These are phyloP conservation scores for Didymella sp. DNA, from an alignment of 2,329 filamentous ascomycete species.

Conservation along the genomic window DNA sequence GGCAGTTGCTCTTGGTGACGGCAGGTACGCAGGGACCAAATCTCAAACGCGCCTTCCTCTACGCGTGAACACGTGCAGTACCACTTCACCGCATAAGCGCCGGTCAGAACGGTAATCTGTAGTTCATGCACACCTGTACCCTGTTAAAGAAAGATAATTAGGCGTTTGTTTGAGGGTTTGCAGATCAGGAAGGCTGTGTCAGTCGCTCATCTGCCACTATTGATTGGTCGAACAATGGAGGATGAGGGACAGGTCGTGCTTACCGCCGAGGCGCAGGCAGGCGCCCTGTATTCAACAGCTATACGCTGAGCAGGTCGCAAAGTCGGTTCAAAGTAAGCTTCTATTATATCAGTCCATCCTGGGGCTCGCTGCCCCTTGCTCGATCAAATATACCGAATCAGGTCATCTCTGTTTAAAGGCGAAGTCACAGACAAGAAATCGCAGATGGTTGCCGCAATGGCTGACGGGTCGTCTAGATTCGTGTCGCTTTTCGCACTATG, in stretches of 20 bases:
- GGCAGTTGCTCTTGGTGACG: slow-evolving; percentile 23
- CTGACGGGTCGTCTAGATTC: slow-evolving; percentile 39
- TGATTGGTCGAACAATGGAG: background rate
- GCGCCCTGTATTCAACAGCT: background rate
- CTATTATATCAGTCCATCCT: no score
- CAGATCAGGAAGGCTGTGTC: background rate
- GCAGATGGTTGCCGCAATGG: slow-evolving; percentile 22
- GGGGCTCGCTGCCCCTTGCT: background rate
- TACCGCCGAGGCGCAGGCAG: slow-evolving; percentile 7
- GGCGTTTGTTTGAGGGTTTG: background rate
- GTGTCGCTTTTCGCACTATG: slow-evolving; percentile 45
- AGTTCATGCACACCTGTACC: background rate
- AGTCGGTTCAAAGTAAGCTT: no score
- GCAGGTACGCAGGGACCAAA: slow-evolving; percentile 10
- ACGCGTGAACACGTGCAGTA: slow-evolving; percentile 15
- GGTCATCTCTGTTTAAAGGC: background rate
- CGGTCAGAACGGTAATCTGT: background rate
- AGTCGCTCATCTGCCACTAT: background rate
- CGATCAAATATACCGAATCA: background rate
- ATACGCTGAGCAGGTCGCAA: background rate
- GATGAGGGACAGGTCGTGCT: background rate
- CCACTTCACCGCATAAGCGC: background rate
- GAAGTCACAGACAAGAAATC: background rate
- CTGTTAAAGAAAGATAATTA: background rate
- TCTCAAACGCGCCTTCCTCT: slow-evolving; percentile 1